These are phyloP conservation scores for Diaporthe citri DNA, from an alignment of 2,329 filamentous ascomycete genomes.

Conservation along the genomic window DNA sequence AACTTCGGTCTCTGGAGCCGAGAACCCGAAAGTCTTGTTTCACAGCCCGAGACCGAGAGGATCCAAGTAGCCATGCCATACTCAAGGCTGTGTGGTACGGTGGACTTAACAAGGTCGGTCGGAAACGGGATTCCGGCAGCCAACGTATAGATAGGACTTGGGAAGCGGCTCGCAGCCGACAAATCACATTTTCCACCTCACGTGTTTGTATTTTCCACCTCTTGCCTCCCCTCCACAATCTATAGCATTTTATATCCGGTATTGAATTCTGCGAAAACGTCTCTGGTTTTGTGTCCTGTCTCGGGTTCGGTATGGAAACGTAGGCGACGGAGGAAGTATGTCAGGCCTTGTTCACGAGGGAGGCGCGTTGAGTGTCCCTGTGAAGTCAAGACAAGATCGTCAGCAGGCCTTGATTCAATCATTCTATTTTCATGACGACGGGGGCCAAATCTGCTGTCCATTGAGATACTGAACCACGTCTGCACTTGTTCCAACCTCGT, in stretches of 20 bases:
- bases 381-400: no score
- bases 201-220: not conserved
- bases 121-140: not conserved
- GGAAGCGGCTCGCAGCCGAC: not conserved
- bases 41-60: not conserved
- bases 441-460: not conserved
- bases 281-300: not conserved
- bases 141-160: not conserved
- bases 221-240: not conserved
- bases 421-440: no score
- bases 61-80: not conserved
- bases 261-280: not conserved
- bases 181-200: not conserved
- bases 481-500: no score
- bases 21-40: not conserved
- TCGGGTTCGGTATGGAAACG: not conserved
- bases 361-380: not conserved
- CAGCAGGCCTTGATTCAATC: not conserved
- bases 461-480: no score
- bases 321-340: not conserved
- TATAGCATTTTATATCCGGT: not conserved
- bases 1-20: not conserved
- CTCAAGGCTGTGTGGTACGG: not conserved
- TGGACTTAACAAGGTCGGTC: no score
- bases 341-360: not conserved